Base-by-base conservation (phyloP, 371 early-diverging fungal genomes). In the Umbelopsis sp. region DNA sequence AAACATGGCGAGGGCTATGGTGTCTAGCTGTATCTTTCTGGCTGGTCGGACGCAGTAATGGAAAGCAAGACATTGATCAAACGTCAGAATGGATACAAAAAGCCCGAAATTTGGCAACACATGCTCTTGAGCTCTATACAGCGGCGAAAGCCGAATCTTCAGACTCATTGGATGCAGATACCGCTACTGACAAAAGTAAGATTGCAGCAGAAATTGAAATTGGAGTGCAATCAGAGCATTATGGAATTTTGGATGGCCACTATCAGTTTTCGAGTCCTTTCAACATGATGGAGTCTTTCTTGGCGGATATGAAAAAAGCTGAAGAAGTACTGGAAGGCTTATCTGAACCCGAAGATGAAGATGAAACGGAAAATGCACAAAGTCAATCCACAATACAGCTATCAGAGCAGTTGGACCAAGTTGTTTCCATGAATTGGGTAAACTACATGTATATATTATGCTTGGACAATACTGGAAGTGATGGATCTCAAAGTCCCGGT, bases 21-120 rank as follows among this genome's bases (percentile, higher is more conserved):
- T 71, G 73, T 29, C 62, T 72, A 44, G 77, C 76, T 3, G 69
- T 76, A 22, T 77, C 76, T 12, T 73, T 68, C 48, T 80, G 68
- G 67, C 50, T 71, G 46, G 76, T 73, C 1, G 50, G 65, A 18
- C 70, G 22, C 20, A 24, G 35, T 10, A 51, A 24, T n/a, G 35
- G 41, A 52, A 38, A 50, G 51, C 24, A 52, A 2, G 57, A 57
- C n/a, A 16, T 57, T 37, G 57, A 57, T 11, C 57, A 57, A 57
- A 57, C 57, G 29, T 18, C 29, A 35, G 57, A 57, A 57, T 57
- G 57, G 57, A 29, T 57, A 11, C 57, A 57, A 35, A 57, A 57
- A 8, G 57, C 57, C 7, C 57, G 57, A 7, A 57, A n/a, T 35
- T 35, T 57, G 14, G 57, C 57, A 4, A 57, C 35, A 14, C 57